Percentiles rank a stretch among this genome's conserved stretches.
Evolutionary conservation across 495 filamentous ascomycete genomes (phyloP).

Genomic region (Barbatosphaeria neglecta): DNA sequence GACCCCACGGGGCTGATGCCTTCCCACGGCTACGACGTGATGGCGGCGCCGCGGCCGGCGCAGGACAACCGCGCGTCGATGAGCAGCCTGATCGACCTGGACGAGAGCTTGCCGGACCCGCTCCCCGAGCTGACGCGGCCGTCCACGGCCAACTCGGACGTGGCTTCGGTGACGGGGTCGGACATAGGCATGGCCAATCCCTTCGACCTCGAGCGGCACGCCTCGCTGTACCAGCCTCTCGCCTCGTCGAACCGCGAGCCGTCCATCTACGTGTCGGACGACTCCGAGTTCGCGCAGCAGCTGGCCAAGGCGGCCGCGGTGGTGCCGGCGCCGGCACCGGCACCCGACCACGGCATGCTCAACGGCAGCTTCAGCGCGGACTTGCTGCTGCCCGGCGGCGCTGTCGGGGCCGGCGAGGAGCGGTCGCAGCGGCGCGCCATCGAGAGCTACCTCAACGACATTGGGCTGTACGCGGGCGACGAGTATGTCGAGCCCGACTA

Average conservation of each 20-base stretch:
- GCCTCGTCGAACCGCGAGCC: constrained; percentile 28
- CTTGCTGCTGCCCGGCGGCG: background rate
- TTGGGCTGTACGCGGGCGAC: constrained; percentile 9
- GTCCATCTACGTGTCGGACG: constrained; percentile 41
- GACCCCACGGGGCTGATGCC: constrained; percentile 29
- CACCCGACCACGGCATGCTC: too few relatives aligned
- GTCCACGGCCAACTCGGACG: constrained; percentile 44
- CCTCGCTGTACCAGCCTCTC: constrained; percentile 33
- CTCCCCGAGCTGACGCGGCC: constrained; percentile 28
- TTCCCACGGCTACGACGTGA: constrained; percentile 30
- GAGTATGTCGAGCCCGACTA: constrained; percentile 20
- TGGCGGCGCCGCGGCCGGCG: constrained; percentile 2
- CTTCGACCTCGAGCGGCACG: constrained; percentile 43
- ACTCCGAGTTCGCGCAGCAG: constrained; percentile 26
- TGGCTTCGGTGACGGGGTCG: constrained; percentile 30
- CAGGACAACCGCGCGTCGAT: constrained; percentile 28
- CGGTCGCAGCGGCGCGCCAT: constrained; percentile 9
- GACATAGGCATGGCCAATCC: constrained; percentile 37
- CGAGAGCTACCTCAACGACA: constrained; percentile 20
- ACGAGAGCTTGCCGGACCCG: constrained; percentile 32
- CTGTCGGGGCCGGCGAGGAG: too few relatives aligned
- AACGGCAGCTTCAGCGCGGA: background rate
- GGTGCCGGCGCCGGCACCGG: too few relatives aligned
- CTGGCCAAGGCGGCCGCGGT: constrained; percentile 7
- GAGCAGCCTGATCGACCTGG: constrained; percentile 39